Evolutionary conservation across 441 rosid species (phyloP).

Genomic region (Erodium trifolium): DNA sequence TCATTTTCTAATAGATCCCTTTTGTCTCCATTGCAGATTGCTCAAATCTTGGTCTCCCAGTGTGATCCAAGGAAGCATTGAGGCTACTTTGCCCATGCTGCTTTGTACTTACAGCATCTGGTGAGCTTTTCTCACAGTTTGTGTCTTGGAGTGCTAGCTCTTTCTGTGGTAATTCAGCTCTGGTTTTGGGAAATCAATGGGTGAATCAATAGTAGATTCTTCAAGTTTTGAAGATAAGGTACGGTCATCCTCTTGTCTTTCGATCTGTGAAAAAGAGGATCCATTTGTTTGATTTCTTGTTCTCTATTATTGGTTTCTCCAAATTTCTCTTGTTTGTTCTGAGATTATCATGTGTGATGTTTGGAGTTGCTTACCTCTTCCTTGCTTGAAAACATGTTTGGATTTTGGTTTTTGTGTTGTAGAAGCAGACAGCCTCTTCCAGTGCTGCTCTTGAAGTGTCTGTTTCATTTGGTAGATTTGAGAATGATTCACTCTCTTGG

Average conservation of each 20-base stretch:
- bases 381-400: too few species aligned
- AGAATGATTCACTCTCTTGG: slow-evolving; percentile 93
- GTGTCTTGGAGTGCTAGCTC: neutral
- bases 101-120: slow-evolving; percentile 10
- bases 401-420: neutral
- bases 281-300: slow-evolving; percentile 22
- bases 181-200: slow-evolving; percentile 29
- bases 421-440: slow-evolving; percentile 41
- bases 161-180: too few species aligned
- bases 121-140: slow-evolving; percentile 14
- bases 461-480: slow-evolving; percentile 90
- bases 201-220: slow-evolving; percentile 46
- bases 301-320: neutral
- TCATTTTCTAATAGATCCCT: slow-evolving; percentile 18
- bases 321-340: neutral
- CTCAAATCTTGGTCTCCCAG: slow-evolving; percentile 19
- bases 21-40: slow-evolving; percentile 29
- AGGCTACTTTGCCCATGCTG: slow-evolving; percentile 20
- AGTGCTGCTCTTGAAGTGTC: slow-evolving; percentile 60
- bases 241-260: slow-evolving; percentile 23
- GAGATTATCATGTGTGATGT: slow-evolving; percentile 12
- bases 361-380: too few species aligned
- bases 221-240: slow-evolving; percentile 51
- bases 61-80: slow-evolving; percentile 18
- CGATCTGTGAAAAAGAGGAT: slow-evolving; percentile 21